Evolutionary conservation across 1,284 basidiomycete species (phyloP).

Genomic region (Ganoderma sinense): DNA sequence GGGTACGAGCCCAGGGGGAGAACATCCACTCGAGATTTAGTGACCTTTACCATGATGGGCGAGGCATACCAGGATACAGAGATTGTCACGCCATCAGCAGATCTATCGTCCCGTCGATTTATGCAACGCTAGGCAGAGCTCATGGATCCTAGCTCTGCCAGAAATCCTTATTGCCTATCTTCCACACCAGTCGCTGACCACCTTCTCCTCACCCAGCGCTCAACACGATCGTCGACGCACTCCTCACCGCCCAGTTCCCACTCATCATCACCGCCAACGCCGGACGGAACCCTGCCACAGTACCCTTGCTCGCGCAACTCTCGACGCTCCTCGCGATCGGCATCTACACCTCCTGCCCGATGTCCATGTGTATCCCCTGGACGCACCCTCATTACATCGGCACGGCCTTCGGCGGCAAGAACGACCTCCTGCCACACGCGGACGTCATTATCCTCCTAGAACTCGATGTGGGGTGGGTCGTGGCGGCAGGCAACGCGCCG

Average conservation of each 20-base stretch:
- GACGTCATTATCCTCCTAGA: conserved; percentile 73
- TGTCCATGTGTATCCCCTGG: conserved; percentile 62
- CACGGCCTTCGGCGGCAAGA: conserved; percentile 53
- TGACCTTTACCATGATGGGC: too few species aligned
- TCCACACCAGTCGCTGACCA: conserved; percentile 3
- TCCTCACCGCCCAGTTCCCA: conserved; percentile 59
- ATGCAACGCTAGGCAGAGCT: too few species aligned
- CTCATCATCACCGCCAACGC: conserved; percentile 71
- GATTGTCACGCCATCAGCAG: too few species aligned
- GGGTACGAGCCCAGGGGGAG: too few species aligned
- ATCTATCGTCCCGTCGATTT: too few species aligned
- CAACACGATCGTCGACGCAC: conserved; percentile 52
- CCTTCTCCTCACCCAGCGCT: conserved; percentile 51
- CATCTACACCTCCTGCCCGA: conserved; percentile 59
- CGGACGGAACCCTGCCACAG: conserved; percentile 62
- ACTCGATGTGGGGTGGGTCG: conserved; percentile 71
- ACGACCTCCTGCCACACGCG: conserved; percentile 55
- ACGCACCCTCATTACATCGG: conserved; percentile 66
- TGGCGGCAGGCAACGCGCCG: conserved; percentile 52
- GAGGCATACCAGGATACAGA: too few species aligned
- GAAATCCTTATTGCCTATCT: background rate
- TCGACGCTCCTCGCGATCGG: conserved; percentile 62
- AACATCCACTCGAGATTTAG: too few species aligned
- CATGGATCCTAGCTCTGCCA: too few species aligned
- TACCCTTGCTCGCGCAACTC: conserved; percentile 54